Evolutionary conservation across 345 rosid genomes (phyloP).

Genomic region (Dipteronia dyeriana): DNA sequence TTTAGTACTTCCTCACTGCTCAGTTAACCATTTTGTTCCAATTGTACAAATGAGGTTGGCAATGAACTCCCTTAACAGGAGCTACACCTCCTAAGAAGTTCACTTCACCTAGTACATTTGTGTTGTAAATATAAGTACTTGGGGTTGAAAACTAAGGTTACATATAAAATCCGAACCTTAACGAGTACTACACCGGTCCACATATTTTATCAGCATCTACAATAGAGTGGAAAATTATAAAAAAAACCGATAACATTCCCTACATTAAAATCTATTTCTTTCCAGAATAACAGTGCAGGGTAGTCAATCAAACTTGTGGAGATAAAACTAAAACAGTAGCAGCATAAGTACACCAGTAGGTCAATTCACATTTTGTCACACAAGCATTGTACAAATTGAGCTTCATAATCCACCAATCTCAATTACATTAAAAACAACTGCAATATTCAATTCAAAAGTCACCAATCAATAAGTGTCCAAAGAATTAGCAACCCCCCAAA

Average conservation of each 20-base stretch:
- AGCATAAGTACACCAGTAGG: background rate
- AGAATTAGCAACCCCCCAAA: background rate
- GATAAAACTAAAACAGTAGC: background rate
- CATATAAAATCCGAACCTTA: background rate
- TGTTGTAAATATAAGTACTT: background rate
- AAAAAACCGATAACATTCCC: background rate
- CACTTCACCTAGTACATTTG: constrained; percentile 68
- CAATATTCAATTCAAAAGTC: background rate
- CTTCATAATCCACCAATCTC: too few relatives aligned
- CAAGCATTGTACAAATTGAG: too few relatives aligned
- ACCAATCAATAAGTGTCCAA: background rate
- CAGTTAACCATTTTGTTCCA: background rate
- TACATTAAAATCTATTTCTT: background rate
- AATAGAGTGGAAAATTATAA: background rate
- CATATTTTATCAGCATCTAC: constrained; percentile 1
- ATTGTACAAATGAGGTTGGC: background rate
- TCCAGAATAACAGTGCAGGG: too few relatives aligned
- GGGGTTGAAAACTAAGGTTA: constrained; percentile 6
- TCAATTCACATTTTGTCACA: background rate
- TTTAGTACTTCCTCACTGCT: background rate
- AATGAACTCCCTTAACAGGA: constrained; percentile 25
- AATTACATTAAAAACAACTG: too few relatives aligned
- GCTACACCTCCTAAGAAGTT: constrained; percentile 93
- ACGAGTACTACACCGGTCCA: background rate
- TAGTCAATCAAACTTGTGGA: too few relatives aligned